phyloP scores from a whole-genome alignment of 2,329 filamentous ascomycete species.

The Claviceps maximensis region DNA sequence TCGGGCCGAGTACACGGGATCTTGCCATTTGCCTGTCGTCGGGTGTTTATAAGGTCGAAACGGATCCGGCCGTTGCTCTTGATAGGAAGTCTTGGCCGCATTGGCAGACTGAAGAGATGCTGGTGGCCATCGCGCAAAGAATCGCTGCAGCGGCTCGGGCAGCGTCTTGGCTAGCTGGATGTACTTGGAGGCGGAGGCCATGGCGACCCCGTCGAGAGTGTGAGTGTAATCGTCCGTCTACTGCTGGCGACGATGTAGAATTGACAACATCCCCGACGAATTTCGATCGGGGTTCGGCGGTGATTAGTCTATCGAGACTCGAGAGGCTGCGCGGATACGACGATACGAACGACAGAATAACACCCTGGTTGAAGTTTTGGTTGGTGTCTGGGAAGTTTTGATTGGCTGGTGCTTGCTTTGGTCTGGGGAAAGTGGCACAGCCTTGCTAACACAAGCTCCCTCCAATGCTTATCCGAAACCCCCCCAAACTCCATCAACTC shows the following conservation, averaged over 20 bases:
- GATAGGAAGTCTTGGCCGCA: slow-evolving; percentile 34
- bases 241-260: background rate
- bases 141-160: slow-evolving; percentile 64
- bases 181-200: slow-evolving; percentile 26
- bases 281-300: background rate
- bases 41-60: slow-evolving; percentile 72
- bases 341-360: background rate
- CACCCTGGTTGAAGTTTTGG: background rate
- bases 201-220: slow-evolving; percentile 8
- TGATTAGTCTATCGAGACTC: slow-evolving; percentile 2
- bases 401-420: slow-evolving; percentile 1
- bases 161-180: slow-evolving; percentile 56
- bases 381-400: background rate
- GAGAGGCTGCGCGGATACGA: slow-evolving; percentile 7
- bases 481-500: background rate
- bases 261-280: background rate
- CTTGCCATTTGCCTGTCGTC: slow-evolving; percentile 67
- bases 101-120: slow-evolving; percentile 39
- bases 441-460: slow-evolving; percentile 3
- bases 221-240: background rate
- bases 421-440: slow-evolving; percentile 4
- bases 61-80: slow-evolving; percentile 54
- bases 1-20: slow-evolving; percentile 70
- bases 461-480: background rate
- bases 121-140: slow-evolving; percentile 85